Percentiles rank a stretch among this genome's conserved stretches.
These are phyloP conservation scores for Solanum microdontum DNA, from an alignment of 257 asterid species.

Conservation along the genomic window DNA sequence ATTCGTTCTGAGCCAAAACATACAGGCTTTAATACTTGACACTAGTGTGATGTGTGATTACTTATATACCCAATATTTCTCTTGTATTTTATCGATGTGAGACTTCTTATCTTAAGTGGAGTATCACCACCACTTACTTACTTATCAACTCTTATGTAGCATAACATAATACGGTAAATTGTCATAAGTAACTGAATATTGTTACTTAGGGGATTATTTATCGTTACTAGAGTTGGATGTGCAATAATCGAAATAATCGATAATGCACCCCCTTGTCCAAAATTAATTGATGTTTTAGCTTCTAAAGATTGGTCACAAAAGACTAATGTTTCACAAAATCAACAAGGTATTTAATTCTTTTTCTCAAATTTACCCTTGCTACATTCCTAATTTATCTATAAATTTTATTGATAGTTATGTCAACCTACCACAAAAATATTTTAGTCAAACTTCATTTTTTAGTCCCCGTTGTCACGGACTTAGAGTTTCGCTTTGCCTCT, in stretches of 20 bases:
- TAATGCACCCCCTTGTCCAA: not conserved
- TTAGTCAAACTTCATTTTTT: not conserved
- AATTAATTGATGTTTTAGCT: not conserved
- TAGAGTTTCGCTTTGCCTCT: too few relatives aligned
- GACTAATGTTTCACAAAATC: not conserved
- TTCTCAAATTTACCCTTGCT: not conserved
- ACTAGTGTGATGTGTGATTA: not conserved
- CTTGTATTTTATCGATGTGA: too few relatives aligned
- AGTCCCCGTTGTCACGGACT: not conserved
- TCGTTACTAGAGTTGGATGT: not conserved
- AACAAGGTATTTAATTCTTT: not conserved
- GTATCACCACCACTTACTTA: not conserved
- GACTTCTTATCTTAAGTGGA: not conserved
- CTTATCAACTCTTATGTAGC: not conserved
- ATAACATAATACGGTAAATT: not conserved
- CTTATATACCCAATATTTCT: not conserved
- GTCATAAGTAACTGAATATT: not conserved
- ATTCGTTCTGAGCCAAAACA: too few relatives aligned
- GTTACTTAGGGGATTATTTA: not conserved
- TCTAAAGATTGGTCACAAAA: not conserved
- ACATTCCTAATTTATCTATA: not conserved
- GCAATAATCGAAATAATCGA: not conserved
- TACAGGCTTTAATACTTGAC: not conserved
- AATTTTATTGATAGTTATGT: not conserved
- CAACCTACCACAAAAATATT: not conserved